Evolutionary conservation across 2,329 filamentous ascomycete species (phyloP), one percentile per base, ranked within the genome.

Genomic region (Colletotrichum sp.): DNA sequence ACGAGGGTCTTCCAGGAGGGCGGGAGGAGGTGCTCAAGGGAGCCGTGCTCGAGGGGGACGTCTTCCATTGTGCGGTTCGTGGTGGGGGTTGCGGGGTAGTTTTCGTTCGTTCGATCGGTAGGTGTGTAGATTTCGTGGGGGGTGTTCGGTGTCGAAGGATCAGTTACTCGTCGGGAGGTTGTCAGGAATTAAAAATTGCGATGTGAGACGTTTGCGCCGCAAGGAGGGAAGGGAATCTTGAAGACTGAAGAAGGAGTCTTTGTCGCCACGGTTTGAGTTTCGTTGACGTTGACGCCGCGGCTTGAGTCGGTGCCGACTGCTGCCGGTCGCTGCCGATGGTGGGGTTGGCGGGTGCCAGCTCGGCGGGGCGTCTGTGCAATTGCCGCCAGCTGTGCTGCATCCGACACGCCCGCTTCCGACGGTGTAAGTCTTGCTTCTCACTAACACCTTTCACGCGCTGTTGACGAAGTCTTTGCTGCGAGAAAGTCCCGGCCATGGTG

Each of bases 1-100:
- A 98, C 92, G 79, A 93, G 91, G 66, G 93, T 90, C 84, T 96
- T 98, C 92, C 95, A 98, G 78, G 93, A 94, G 26, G 93, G 91
- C 0, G 96, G 96, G 59, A 99, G 92, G 78, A 99, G 92, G 83
- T 98, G 92, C 81, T 87, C 86, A 68, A 89, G 86, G 66, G 83
- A 82, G 84, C 88, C 89, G 78, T 87, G 85, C 10, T 76, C 74
- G 67, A 76, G 74, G 26, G 74, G 74, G 36, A 76, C 71, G 71
- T 76, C 71, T 67, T 74, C 74, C 74, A 76, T 76, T 57, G 34
- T 32, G 30, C 18, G 30, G 24, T 32, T 21, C 26, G 57, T 16
- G 48, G 26, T 12, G 67, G 52, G 26, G 18, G 14, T 28, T 14
- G 36, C 24, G 18, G 48, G 16, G 32, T 13, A n/a, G 32, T 24